Conservation (phyloP, 352 stramenopile species). For the Globisporangium cederbergense region DNA sequence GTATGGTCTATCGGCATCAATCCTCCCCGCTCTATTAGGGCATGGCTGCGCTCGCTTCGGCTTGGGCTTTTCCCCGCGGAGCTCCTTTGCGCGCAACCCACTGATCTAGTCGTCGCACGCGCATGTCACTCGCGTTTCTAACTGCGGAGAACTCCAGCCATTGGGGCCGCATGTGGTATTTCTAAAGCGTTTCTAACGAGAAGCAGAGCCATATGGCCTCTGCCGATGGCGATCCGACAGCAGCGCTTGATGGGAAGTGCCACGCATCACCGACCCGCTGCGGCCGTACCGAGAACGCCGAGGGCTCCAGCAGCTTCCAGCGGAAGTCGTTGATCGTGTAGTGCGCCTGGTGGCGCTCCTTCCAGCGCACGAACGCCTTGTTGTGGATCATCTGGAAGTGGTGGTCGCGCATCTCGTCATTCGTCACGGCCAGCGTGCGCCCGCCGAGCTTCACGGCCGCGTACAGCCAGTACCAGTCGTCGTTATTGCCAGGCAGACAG, state of each 20-base stretch:
- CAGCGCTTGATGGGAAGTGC: conserved; percentile 54
- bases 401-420: conserved; percentile 99
- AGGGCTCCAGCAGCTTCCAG: conserved; percentile 51
- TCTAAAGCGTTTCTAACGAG: conserved; percentile 23
- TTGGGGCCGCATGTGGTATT: background rate
- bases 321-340: conserved; percentile 73
- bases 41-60: too few species aligned
- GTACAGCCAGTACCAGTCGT: conserved; percentile 99
- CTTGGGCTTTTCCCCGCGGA: too few species aligned
- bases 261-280: conserved; percentile 57
- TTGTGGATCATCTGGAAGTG: conserved; percentile 99
- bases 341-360: conserved; percentile 95
- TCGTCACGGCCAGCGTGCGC: conserved; percentile 91
- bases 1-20: too few species aligned
- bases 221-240: background rate
- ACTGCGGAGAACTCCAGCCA: background rate
- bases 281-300: conserved; percentile 51
- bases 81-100: too few species aligned
- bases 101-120: background rate
- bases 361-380: conserved; percentile 94
- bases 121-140: background rate
- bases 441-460: conserved; percentile 85
- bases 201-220: conserved; percentile 48
- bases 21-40: too few species aligned
- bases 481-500: conserved; percentile 94